Conservation (phyloP, 2,329 filamentous ascomycete species). For the Exophiala dermatitidis region DNA sequence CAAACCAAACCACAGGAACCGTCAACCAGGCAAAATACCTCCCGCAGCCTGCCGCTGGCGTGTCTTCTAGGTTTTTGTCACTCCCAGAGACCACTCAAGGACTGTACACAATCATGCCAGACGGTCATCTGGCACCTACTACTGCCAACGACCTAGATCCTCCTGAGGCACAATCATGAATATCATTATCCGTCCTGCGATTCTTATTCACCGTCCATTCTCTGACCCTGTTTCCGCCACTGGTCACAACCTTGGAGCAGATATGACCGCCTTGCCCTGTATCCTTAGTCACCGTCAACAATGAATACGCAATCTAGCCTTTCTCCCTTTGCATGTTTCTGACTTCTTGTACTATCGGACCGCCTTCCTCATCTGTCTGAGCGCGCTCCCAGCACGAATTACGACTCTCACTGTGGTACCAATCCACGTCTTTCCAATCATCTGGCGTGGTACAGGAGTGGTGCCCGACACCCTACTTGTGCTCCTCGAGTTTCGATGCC, state of each 20-base stretch:
- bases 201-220: too few relatives aligned
- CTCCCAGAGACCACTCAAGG: neutral
- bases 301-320: too few relatives aligned
- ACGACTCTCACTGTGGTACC: neutral
- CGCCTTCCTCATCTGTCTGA: neutral
- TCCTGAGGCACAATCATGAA: too few relatives aligned
- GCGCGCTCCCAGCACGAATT: neutral
- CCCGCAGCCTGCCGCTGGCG: neutral
- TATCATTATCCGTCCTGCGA: too few relatives aligned
- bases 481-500: neutral
- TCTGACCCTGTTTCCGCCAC: too few relatives aligned
- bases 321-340: too few relatives aligned
- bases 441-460: neutral
- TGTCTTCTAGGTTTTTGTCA: neutral
- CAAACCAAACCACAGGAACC: neutral
- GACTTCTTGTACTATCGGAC: neutral
- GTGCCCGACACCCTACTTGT: neutral
- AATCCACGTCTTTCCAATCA: neutral
- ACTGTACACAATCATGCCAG: too few relatives aligned
- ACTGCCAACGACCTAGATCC: too few relatives aligned
- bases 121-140: too few relatives aligned
- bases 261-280: too few relatives aligned
- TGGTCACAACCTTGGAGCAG: too few relatives aligned
- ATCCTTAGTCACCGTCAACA: too few relatives aligned
- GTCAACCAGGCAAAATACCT: neutral